Base-by-base conservation (phyloP, 768 basidiomycete species). In the Austroboletus festivus region DNA sequence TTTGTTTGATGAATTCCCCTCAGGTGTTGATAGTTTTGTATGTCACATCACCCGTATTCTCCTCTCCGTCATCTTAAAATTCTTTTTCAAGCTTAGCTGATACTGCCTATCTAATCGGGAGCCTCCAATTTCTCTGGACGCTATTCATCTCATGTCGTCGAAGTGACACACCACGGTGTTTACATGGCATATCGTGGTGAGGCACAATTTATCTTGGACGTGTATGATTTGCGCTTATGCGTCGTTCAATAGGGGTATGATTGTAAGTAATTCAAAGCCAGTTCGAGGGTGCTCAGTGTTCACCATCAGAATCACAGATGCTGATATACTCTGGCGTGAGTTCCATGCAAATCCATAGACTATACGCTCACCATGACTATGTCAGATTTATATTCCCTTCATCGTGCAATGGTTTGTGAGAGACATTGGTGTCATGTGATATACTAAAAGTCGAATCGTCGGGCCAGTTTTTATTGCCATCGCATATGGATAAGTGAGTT, bases 401-500 rank as follows among this genome's bases (percentile, higher is more conserved):
- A 1, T 2, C 8, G 51, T 57, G 16, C 28, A 57, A 7, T 45
- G 47, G 55, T 57, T 13, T 13, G 56, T 53, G 19, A 10, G 19
- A 19, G 3, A 1, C 13, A 7, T 15, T 15, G 1, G 12, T 1
- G 7, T 24, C 5, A 11, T 23, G 13, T 21, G 15, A 22, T 4
- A 10, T 16, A 21, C 35, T 50, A 4, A 55, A n/a, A n/a, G n/a
- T n/a, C 0, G 16, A 8, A 1, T 6, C 16, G 22, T 37, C 28
- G n/a, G 13, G 2, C 18, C 28, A 57, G 56, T n/a, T 57, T 57
- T 38, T 57, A 57, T 21, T 57, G 51, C 18, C 24, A 11, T 42
- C 56, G 56, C 3, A 31, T 50, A 44, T 57, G 56, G 56, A 49
- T 39, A 8, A 50, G 56, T 57, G 26, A 39, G 55, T 42, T 22